Evolutionary conservation across 129 eudicot genomes (phyloP).

Genomic region (Pulicaria dysenterica): DNA sequence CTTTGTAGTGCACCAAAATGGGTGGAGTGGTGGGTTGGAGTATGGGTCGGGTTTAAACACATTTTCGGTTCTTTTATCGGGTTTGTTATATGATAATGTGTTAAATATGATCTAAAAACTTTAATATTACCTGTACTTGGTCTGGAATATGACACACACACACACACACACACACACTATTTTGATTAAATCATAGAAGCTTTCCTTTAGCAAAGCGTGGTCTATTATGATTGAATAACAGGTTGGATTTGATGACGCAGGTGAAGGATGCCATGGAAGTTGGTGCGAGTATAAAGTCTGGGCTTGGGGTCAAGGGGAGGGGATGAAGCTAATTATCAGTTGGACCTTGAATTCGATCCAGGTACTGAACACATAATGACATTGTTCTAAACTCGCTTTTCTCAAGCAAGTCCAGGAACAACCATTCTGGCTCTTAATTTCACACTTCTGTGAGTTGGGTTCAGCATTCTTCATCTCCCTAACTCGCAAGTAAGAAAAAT

Average conservation of each 20-base stretch:
- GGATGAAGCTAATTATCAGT: slow-evolving; percentile 23
- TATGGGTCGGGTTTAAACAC: too few relatives aligned
- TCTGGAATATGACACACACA: neutral
- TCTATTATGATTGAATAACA: slow-evolving; percentile 14
- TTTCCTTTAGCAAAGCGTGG: neutral
- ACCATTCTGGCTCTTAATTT: slow-evolving; percentile 11
- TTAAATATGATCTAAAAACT: too few relatives aligned
- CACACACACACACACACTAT: too few relatives aligned
- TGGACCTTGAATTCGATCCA: slow-evolving; percentile 17
- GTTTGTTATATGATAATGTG: too few relatives aligned
- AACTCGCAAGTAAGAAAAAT: neutral
- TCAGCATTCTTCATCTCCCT: neutral
- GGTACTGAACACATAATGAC: slow-evolving; percentile 21
- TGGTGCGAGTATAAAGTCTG: slow-evolving; percentile 37
- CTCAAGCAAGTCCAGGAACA: slow-evolving; percentile 13
- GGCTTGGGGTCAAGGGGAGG: slow-evolving; percentile 43
- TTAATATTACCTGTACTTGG: neutral
- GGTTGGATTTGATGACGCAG: slow-evolving; percentile 24
- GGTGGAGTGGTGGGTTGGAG: too few relatives aligned
- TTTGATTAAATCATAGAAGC: neutral
- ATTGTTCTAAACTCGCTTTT: slow-evolving; percentile 14
- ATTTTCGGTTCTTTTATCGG: too few relatives aligned
- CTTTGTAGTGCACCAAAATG: too few relatives aligned
- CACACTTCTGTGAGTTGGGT: neutral
- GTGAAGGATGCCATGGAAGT: slow-evolving; percentile 37